Evolutionary conservation across 2,329 filamentous ascomycete species (phyloP).

Genomic region (Botrytis byssoidea): DNA sequence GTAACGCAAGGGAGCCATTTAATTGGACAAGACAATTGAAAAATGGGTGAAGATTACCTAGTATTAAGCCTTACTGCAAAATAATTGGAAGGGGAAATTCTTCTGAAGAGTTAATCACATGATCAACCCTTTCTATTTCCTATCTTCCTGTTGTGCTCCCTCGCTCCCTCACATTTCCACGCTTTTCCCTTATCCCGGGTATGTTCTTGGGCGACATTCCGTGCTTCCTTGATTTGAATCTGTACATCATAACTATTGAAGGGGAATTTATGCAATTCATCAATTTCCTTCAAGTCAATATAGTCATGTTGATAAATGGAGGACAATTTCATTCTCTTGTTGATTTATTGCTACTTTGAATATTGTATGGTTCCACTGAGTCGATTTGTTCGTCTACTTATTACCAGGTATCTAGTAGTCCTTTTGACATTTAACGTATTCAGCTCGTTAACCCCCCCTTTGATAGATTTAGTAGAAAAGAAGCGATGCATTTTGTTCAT

Average conservation of each 20-base stretch:
- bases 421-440: constrained; percentile 13
- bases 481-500: constrained; percentile 9
- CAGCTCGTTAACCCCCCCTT: constrained; percentile 7
- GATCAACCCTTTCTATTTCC: constrained; percentile 22
- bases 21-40: constrained; percentile 13
- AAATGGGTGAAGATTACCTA: background rate
- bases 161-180: constrained; percentile 27
- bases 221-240: constrained; percentile 2
- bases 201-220: constrained; percentile 17
- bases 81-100: constrained; percentile 4
- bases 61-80: constrained; percentile 13
- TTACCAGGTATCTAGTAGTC: background rate
- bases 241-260: constrained; percentile 2
- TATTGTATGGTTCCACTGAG: constrained; percentile 3
- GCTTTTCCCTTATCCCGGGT: constrained; percentile 20
- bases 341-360: background rate
- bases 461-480: background rate
- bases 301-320: background rate
- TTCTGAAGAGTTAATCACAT: constrained; percentile 23
- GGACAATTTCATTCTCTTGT: background rate
- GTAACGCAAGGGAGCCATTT: constrained; percentile 14
- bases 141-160: constrained; percentile 22
- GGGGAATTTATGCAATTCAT: background rate
- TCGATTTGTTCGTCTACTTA: background rate
- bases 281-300: background rate